Evolutionary conservation across 139 green algal genomes (phyloP).

Genomic region (Microglena sp.): DNA sequence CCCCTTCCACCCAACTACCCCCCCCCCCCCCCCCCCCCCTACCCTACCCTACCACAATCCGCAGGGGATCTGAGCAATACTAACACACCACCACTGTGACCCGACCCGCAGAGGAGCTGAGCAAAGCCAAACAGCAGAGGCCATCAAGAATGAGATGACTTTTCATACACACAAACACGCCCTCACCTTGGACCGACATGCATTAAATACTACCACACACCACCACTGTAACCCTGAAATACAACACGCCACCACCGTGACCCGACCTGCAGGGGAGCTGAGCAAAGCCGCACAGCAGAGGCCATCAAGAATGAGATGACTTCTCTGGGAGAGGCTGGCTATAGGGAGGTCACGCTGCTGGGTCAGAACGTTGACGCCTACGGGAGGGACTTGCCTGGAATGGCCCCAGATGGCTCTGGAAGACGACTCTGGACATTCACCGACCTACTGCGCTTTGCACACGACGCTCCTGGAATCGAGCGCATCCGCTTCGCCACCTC

Average conservation of each 20-base stretch:
- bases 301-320: constrained; percentile 80
- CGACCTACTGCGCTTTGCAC: constrained; percentile 80
- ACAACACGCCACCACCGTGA: too few species aligned
- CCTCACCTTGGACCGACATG: too few species aligned
- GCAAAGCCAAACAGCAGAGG: constrained; percentile 75
- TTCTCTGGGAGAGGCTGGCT: constrained; percentile 72
- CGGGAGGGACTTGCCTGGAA: constrained; percentile 75
- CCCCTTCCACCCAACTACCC: too few species aligned
- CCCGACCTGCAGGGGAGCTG: constrained; percentile 44
- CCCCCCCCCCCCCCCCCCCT: too few species aligned
- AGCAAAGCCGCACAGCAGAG: constrained; percentile 80
- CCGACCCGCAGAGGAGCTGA: constrained; percentile 55
- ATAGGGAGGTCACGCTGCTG: constrained; percentile 95
- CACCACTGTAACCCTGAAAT: too few species aligned
- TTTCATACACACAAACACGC: too few species aligned
- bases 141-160: constrained; percentile 78
- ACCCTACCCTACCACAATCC: too few species aligned
- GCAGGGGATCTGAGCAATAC: too few species aligned
- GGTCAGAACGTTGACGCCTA: constrained; percentile 97
- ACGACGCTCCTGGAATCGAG: constrained; percentile 85
- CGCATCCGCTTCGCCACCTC: constrained; percentile 92
- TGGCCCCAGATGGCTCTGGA: constrained; percentile 65
- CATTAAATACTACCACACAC: too few species aligned
- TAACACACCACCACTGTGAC: too few species aligned
- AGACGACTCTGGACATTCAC: constrained; percentile 87